Base-by-base conservation (phyloP, 1,284 basidiomycete species). In the Apiotrichum brassicae region DNA sequence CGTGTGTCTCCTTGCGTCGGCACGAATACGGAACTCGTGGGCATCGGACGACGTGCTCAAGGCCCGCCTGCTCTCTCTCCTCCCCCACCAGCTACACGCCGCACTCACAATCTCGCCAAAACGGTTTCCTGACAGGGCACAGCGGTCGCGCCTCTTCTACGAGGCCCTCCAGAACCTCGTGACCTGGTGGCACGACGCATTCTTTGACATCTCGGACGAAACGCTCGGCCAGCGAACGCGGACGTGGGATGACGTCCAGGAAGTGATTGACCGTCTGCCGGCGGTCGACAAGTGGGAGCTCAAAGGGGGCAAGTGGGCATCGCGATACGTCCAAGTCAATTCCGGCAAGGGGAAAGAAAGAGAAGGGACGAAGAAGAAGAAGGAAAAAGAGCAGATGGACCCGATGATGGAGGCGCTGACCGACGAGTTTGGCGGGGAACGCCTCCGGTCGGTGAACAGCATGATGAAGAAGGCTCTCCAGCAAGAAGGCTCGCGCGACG, bases 401-500 rank as follows among this genome's bases (percentile, higher is more conserved):
- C 55, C 61, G 6, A 46, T 46, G 9, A 47, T 69, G 25, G 63
- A 63, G 9, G 42, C 66, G 14, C 55, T 76, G 22, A 65, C 59
- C 11, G 60, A 70, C 1, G 68, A 58, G 42, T 76, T 81, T 48
- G 79, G 81, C 22, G 76, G 78, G 46, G 91, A 95, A 71, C 67
- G 78, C 6, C 81, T 95, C 25, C 77, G 82, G 32, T 85, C 83
- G 41, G 76, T 81, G 20, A 89, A 90, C 64, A 92, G 87, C 55
- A 76, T 97, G 35, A 89, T 90, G 83, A 91, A 92, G 65, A 88
- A 91, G 63, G 84, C 84, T 0, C 74, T 94, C 14, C 83, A 85
- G 77, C 80, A 80, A 50, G 78, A 76, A 49, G 95, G 93, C 3
- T 88, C 85, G 19, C 78, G 89, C 53, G 94, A 98, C 70, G 82